Conservation (phyloP, 495 filamentous ascomycete genomes). For the Schizothecium vesticola region DNA sequence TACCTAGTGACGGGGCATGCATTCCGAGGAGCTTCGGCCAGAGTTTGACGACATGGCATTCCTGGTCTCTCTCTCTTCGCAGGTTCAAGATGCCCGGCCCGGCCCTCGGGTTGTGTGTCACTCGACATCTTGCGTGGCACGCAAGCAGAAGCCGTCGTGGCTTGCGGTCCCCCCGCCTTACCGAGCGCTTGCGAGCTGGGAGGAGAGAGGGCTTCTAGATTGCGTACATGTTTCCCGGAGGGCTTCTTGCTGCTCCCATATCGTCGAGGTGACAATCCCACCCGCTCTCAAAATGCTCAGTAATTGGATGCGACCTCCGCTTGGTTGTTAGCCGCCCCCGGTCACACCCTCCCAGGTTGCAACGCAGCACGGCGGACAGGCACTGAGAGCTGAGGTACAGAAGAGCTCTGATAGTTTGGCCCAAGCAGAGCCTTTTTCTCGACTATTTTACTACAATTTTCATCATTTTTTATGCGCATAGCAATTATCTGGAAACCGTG, state of each 20-base stretch:
- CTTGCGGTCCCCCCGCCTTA: not conserved
- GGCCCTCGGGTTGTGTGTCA: not conserved
- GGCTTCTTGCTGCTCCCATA: not conserved
- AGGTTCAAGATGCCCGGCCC: not conserved
- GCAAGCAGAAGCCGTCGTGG: not conserved
- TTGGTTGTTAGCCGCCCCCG: constrained; percentile 13
- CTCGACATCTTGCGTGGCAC: not conserved
- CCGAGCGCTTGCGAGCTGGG: not conserved
- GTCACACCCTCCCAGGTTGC: constrained; percentile 9
- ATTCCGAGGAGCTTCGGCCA: not conserved
- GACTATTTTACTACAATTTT: not conserved
- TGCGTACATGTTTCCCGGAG: not conserved
- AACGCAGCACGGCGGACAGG: constrained; percentile 3
- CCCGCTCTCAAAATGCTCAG: not conserved
- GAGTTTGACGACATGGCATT: not conserved
- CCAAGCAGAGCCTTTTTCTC: not conserved
- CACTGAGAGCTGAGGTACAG: not conserved
- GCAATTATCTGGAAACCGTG: not conserved
- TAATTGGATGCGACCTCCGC: constrained; percentile 11
- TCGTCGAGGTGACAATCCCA: not conserved
- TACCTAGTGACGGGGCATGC: not conserved
- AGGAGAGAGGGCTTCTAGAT: not conserved
- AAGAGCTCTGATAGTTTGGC: not conserved
- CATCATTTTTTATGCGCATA: not conserved
- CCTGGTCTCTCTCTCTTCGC: not conserved